Percentiles rank a stretch among this genome's conserved stretches.
Evolutionary conservation across 768 basidiomycete species (phyloP).

Genomic region (Lactarius psammicola): DNA sequence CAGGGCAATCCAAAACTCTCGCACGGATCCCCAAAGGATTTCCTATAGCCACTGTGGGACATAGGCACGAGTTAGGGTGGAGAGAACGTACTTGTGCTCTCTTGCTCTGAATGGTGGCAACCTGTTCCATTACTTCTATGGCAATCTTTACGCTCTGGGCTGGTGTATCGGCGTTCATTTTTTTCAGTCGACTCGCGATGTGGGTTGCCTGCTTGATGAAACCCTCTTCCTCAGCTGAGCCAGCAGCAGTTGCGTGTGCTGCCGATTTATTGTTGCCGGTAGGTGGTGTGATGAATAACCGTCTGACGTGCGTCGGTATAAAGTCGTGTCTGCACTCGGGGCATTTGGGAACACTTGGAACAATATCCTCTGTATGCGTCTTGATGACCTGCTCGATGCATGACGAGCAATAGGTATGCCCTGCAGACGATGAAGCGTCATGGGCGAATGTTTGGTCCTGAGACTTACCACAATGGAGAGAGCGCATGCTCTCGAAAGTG

Average conservation of each 20-base stretch:
- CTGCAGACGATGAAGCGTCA: background rate
- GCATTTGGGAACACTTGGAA: background rate
- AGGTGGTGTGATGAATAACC: conserved; percentile 6
- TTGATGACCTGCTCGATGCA: conserved; percentile 8
- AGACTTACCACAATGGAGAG: conserved; percentile 20
- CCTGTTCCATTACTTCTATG: conserved; percentile 13
- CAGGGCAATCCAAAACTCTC: conserved; percentile 19
- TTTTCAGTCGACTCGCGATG: conserved; percentile 16
- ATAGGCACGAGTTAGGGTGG: background rate
- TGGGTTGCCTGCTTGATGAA: conserved; percentile 17
- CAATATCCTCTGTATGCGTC: too few species aligned
- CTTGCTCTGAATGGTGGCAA: conserved; percentile 18
- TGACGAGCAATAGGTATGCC: conserved; percentile 20
- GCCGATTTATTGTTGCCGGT: background rate
- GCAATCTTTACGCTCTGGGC: conserved; percentile 14
- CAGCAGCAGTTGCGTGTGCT: background rate
- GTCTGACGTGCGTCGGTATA: background rate
- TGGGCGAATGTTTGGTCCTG: background rate
- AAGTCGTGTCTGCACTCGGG: conserved; percentile 21
- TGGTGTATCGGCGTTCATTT: conserved; percentile 1
- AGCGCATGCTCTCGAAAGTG: conserved; percentile 9
- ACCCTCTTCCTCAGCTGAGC: conserved; percentile 1
- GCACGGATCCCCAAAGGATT: conserved; percentile 22
- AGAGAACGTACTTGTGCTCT: conserved; percentile 14
- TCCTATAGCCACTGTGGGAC: conserved; percentile 13